Evolutionary conservation across 306 rosid genomes (phyloP).

Genomic region (Vachellia pachyceras): DNA sequence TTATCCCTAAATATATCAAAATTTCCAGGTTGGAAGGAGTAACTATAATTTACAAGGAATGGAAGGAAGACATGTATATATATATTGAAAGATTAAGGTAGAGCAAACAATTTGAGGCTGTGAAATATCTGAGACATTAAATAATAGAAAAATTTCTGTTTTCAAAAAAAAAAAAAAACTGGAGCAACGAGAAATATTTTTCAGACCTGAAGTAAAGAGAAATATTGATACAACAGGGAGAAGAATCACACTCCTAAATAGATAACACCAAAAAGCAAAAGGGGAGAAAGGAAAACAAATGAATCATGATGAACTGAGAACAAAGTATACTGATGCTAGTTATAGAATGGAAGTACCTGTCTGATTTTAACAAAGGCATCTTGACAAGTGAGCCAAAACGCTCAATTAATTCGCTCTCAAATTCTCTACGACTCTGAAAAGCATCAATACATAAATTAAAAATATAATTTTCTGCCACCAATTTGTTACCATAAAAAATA

Average conservation of each 20-base stretch:
- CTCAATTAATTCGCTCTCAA: slow-evolving; percentile 77
- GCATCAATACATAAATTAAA: slow-evolving; percentile 6
- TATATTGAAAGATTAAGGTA: too few relatives aligned
- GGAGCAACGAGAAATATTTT: too few relatives aligned
- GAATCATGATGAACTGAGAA: slow-evolving; percentile 2
- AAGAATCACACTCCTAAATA: neutral
- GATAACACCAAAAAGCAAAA: neutral
- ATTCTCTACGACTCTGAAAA: slow-evolving; percentile 76
- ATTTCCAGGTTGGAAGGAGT: slow-evolving; percentile 17
- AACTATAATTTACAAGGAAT: neutral
- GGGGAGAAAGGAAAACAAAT: neutral
- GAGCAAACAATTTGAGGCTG: slow-evolving; percentile 20
- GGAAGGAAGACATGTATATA: slow-evolving; percentile 24
- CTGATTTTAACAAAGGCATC: slow-evolving; percentile 87
- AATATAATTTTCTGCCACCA: neutral
- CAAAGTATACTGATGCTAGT: neutral
- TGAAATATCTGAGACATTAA: slow-evolving; percentile 18
- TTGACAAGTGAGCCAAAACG: slow-evolving; percentile 93
- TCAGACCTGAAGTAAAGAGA: neutral
- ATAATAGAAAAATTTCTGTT: neutral
- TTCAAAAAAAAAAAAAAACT: neutral
- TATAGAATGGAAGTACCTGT: slow-evolving; percentile 59
- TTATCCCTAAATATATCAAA: slow-evolving; percentile 19
- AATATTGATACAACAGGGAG: neutral
- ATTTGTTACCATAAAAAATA: too few relatives aligned